Conservation (phyloP, 169 alveolate species). For the Plasmodium vivax region DNA sequence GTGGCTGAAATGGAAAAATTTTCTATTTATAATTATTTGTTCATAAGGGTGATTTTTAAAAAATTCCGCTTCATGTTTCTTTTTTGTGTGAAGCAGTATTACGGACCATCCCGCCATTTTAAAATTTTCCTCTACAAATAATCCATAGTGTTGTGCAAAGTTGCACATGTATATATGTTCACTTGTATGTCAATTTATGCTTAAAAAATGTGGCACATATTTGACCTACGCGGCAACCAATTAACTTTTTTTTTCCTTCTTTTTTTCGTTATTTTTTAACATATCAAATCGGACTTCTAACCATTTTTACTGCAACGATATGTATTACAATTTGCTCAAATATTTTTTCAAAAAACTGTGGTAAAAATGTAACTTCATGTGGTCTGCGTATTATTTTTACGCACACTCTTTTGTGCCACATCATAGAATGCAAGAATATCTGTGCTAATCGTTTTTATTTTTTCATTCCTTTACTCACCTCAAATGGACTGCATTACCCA, state of each 20-base stretch:
- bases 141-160: background rate
- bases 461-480: background rate
- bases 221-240: background rate
- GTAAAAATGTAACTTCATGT: no score
- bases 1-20: background rate
- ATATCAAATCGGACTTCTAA: background rate
- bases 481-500: background rate
- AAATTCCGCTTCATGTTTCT: background rate
- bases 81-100: background rate
- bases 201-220: background rate
- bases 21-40: background rate
- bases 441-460: background rate
- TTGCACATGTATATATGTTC: background rate
- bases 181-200: background rate
- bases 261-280: background rate
- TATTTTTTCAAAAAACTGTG: background rate
- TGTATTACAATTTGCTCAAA: background rate
- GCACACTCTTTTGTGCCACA: background rate
- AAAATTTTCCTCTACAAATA: background rate
- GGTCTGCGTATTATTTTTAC: background rate
- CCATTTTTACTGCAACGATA: background rate
- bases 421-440: background rate
- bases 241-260: background rate
- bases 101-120: background rate
- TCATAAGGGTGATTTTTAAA: background rate